Conservation (phyloP, 257 asterid species). For the Nicotiana sylvestris region DNA sequence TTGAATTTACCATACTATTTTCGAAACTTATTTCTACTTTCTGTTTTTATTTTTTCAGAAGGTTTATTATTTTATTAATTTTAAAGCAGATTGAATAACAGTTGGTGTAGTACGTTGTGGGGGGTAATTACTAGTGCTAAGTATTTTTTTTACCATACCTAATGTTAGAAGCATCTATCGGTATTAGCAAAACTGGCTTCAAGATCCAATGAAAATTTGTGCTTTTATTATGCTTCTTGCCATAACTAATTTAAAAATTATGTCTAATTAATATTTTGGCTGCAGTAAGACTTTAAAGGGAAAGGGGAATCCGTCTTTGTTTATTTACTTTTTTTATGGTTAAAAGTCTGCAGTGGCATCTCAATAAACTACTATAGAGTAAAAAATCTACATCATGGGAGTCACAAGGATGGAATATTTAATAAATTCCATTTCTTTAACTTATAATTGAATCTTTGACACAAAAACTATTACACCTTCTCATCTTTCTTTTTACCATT, state of each 20-base stretch:
- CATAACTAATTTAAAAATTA: constrained; percentile 11
- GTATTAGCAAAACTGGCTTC: constrained; percentile 14
- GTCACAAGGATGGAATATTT: constrained; percentile 10
- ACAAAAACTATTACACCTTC: neutral
- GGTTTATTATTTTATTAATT: no score
- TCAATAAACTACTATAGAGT: neutral
- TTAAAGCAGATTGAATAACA: no score
- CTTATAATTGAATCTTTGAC: neutral
- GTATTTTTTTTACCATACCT: neutral
- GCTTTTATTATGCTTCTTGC: constrained; percentile 11
- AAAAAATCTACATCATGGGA: neutral
- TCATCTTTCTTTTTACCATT: neutral
- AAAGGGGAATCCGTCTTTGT: constrained; percentile 2
- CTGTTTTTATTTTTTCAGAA: no score
- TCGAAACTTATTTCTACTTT: no score
- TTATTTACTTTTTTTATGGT: neutral
- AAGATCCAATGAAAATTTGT: constrained; percentile 25
- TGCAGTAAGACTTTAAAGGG: constrained; percentile 11
- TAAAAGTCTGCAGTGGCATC: constrained; percentile 11
- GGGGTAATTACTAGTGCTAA: no score
- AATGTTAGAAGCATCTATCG: constrained; percentile 20
- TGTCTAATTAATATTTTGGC: neutral
- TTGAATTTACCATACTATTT: no score
- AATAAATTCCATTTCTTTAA: neutral
- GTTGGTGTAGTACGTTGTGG: no score